A percentile compares a stretch with the other conserved stretches of the same genome.
Evolutionary conservation across 23 red algal genomes (phyloP).

Genomic region (Gracilaria gracilis): DNA sequence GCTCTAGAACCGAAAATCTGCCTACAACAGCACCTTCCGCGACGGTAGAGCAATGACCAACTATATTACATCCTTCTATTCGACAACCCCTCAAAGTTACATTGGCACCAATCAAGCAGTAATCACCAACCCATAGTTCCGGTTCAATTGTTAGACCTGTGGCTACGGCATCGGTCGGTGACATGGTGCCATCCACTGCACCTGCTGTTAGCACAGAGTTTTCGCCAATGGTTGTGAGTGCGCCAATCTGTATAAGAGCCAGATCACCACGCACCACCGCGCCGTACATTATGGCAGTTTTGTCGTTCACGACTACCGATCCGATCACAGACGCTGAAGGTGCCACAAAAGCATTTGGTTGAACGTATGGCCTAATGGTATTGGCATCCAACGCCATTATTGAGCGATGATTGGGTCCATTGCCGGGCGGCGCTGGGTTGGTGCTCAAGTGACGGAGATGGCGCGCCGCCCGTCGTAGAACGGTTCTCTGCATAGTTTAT

Average conservation of each 20-base stretch:
- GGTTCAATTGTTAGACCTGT: conserved; percentile 40
- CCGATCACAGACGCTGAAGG: conserved; percentile 93
- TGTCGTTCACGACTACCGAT: conserved; percentile 75
- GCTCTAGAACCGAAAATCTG: conserved; percentile 20
- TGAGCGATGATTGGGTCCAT: conserved; percentile 79
- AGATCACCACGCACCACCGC: conserved; percentile 92
- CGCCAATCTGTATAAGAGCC: conserved; percentile 73
- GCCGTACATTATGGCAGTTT: conserved; percentile 81
- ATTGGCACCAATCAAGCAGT: conserved; percentile 64
- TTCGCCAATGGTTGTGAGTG: conserved; percentile 65
- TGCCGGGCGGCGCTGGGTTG: conserved; percentile 53
- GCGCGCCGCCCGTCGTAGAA: not conserved
- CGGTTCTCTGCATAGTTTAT: not conserved
- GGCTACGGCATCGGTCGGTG: conserved; percentile 43
- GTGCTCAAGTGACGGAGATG: conserved; percentile 8
- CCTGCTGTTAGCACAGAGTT: conserved; percentile 73
- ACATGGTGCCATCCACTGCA: conserved; percentile 37
- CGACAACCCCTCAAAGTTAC: conserved; percentile 66
- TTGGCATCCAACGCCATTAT: conserved; percentile 86
- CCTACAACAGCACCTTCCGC: conserved; percentile 70
- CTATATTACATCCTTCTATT: conserved; percentile 57
- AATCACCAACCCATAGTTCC: conserved; percentile 67
- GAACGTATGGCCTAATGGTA: conserved; percentile 83
- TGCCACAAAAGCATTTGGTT: conserved; percentile 84
- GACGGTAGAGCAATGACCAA: conserved; percentile 58